Conservation (phyloP, 164 flowering plant species). For the Nymphaea colorata region DNA sequence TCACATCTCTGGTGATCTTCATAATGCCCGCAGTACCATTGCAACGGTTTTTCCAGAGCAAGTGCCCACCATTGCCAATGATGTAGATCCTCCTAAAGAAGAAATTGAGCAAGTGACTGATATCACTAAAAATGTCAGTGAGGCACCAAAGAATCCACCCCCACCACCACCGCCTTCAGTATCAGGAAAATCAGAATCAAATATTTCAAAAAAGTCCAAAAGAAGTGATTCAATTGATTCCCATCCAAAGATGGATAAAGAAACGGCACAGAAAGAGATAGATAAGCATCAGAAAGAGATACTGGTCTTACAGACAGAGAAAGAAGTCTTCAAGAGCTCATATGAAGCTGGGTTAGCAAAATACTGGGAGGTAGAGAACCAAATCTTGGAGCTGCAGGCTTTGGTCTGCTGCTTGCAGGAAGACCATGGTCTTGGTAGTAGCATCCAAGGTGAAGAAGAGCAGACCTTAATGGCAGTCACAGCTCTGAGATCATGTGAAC, state of each 20-base stretch:
- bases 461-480: constrained; percentile 51
- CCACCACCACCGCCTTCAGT: constrained; percentile 15
- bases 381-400: constrained; percentile 46
- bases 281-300: constrained; percentile 60
- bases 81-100: constrained; percentile 29
- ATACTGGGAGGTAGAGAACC: constrained; percentile 56
- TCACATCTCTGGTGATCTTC: constrained; percentile 63
- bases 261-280: constrained; percentile 24
- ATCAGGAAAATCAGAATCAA: constrained; percentile 15
- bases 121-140: constrained; percentile 3
- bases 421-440: constrained; percentile 40
- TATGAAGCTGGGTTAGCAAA: constrained; percentile 40
- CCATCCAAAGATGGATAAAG: constrained; percentile 15
- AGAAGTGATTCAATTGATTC: constrained; percentile 12
- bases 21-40: constrained; percentile 72
- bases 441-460: constrained; percentile 69
- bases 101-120: constrained; percentile 1
- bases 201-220: constrained; percentile 10
- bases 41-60: constrained; percentile 72
- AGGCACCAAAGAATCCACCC: constrained; percentile 13
- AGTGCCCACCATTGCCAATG: constrained; percentile 39
- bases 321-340: constrained; percentile 61
- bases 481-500: constrained; percentile 58
- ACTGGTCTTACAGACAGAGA: constrained; percentile 61
- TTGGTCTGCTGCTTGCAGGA: constrained; percentile 49